phyloP scores from a whole-genome alignment of 306 rosid species.

The Trifolium subterraneum region DNA sequence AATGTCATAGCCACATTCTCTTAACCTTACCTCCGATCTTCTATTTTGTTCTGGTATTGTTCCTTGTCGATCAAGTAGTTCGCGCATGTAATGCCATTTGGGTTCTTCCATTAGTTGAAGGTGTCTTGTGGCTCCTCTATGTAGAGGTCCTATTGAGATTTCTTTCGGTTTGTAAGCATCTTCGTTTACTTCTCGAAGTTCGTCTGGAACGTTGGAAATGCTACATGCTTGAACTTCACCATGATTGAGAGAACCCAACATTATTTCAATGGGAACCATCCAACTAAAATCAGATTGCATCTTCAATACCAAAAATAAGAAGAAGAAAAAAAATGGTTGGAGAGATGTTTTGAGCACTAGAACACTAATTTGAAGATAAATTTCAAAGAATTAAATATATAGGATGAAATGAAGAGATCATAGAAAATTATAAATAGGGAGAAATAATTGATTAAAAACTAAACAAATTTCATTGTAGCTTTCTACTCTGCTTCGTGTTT shows the following conservation, averaged over 20 bases:
- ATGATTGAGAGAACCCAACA: not conserved
- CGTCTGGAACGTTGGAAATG: constrained; percentile 30
- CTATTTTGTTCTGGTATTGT: not conserved
- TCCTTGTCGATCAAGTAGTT: constrained; percentile 11
- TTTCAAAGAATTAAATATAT: not conserved
- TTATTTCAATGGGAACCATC: constrained; percentile 20
- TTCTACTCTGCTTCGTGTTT: not conserved
- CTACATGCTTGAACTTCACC: constrained; percentile 29
- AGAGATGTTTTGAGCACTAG: not conserved
- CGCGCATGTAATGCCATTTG: constrained; percentile 41
- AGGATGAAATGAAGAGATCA: not conserved
- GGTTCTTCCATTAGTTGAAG: constrained; percentile 38
- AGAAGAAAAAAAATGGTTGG: not conserved
- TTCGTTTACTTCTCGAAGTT: constrained; percentile 18
- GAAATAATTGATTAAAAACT: not conserved
- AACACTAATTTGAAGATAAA: not conserved
- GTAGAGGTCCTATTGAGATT: constrained; percentile 43
- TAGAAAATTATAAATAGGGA: not conserved
- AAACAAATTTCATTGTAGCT: not conserved
- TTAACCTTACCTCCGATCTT: not conserved
- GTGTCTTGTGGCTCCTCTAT: constrained; percentile 27
- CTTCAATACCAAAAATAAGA: not conserved
- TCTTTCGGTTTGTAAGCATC: constrained; percentile 33
- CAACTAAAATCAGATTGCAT: constrained; percentile 28
- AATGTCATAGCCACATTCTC: not conserved